These are phyloP conservation scores for Naganishia vishniacii DNA, from an alignment of 768 basidiomycete species.

Conservation along the genomic window DNA sequence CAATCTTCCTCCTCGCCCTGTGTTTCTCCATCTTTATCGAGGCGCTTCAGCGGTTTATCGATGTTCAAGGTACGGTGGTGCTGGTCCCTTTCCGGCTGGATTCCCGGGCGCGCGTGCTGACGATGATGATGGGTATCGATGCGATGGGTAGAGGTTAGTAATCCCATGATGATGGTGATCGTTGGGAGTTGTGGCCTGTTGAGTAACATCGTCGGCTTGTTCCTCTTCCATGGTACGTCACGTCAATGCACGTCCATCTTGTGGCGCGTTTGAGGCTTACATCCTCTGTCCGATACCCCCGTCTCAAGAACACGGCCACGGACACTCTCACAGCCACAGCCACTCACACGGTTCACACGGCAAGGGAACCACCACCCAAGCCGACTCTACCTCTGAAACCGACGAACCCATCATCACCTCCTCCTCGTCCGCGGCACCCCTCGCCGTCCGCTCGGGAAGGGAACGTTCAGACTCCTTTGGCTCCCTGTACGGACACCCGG, in stretches of 20 bases:
- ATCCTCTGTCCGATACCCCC: background rate
- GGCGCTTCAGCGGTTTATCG: constrained; percentile 84
- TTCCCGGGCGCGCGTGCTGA: no score
- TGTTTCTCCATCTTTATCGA: constrained; percentile 95
- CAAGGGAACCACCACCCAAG: background rate
- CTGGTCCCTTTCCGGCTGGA: constrained; percentile 38
- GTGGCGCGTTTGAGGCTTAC: background rate
- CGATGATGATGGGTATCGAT: no score
- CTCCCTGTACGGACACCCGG: constrained; percentile 63
- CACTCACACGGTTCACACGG: constrained; percentile 51
- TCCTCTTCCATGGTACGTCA: constrained; percentile 79
- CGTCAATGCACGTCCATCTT: background rate
- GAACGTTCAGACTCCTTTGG: constrained; percentile 46
- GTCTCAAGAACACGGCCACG: constrained; percentile 61
- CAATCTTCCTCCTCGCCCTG: constrained; percentile 90
- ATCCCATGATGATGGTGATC: constrained; percentile 77
- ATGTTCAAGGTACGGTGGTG: constrained; percentile 55
- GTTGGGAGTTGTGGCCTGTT: constrained; percentile 84
- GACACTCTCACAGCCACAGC: constrained; percentile 14
- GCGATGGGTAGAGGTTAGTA: constrained; percentile 84
- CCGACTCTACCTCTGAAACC: constrained; percentile 5
- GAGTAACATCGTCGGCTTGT: constrained; percentile 86
- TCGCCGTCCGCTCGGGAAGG: no score
- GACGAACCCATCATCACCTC: background rate
- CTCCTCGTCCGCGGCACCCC: constrained; percentile 22